Conservation (phyloP, 148 eudicot species). For the Rhododendron ferrugineum region DNA sequence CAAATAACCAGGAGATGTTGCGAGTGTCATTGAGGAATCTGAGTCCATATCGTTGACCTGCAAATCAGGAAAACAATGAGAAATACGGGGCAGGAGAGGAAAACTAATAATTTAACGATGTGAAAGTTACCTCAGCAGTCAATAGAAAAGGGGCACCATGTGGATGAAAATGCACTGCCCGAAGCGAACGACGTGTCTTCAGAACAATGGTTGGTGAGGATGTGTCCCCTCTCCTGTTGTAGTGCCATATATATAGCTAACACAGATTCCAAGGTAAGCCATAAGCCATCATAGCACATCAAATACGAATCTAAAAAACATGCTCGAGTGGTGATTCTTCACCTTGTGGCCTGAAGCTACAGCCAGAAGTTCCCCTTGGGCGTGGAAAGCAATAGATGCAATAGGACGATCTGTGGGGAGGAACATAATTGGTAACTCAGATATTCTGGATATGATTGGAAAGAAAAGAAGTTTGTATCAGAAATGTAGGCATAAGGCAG, state of each 20-base stretch:
- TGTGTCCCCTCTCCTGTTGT: constrained; percentile 72
- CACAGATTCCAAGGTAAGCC: constrained; percentile 16
- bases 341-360: constrained; percentile 99
- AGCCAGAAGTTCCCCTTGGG: constrained; percentile 89
- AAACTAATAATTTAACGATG: neutral
- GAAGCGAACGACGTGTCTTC: constrained; percentile 92
- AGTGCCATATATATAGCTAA: constrained; percentile 95
- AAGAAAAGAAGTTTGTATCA: neutral
- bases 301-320: neutral
- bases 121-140: constrained; percentile 81
- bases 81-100: neutral
- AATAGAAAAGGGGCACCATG: constrained; percentile 86
- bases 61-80: constrained; percentile 13
- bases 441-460: neutral
- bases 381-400: constrained; percentile 98
- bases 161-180: constrained; percentile 99
- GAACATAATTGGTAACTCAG: constrained; percentile 3
- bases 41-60: constrained; percentile 97
- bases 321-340: constrained; percentile 13
- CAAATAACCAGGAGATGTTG: constrained; percentile 85
- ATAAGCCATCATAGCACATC: constrained; percentile 4
- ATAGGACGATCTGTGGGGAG: constrained; percentile 76
- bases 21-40: constrained; percentile 81
- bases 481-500: neutral
- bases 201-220: constrained; percentile 70